These are phyloP conservation scores for Avena atlantica DNA, from an alignment of 176 grass and related monocot species.

Conservation along the genomic window DNA sequence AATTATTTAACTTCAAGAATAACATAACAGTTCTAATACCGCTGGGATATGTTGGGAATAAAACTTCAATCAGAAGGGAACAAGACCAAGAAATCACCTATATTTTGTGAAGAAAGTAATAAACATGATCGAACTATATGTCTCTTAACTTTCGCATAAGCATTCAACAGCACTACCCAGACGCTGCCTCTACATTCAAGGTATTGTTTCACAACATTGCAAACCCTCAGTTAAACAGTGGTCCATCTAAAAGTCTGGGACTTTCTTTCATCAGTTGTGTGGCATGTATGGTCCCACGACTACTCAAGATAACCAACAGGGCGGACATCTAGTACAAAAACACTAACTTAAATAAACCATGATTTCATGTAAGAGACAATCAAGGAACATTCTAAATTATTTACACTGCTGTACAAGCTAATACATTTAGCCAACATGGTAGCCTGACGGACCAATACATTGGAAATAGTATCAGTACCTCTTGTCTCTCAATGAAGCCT, in stretches of 20 bases:
- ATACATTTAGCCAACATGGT: constrained; percentile 28
- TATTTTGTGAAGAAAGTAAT: background rate
- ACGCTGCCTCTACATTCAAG: background rate
- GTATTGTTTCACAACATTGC: background rate
- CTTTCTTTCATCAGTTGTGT: background rate
- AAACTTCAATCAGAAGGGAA: constrained; percentile 23
- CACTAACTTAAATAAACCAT: constrained; percentile 29
- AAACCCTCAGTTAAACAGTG: constrained; percentile 13
- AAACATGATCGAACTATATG: background rate
- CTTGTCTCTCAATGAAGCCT: constrained; percentile 92
- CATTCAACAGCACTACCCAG: constrained; percentile 18
- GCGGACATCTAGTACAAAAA: background rate
- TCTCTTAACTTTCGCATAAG: constrained; percentile 19
- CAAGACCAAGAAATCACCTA: background rate
- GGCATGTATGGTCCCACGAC: background rate
- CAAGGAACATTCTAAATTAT: constrained; percentile 12
- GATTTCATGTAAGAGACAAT: constrained; percentile 24
- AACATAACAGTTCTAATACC: background rate
- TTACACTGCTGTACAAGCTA: constrained; percentile 3
- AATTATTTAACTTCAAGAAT: background rate
- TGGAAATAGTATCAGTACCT: constrained; percentile 56
- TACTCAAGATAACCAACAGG: constrained; percentile 11
- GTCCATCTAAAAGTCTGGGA: background rate
- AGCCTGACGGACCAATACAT: constrained; percentile 8
- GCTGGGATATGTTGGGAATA: constrained; percentile 8